phyloP scores from a whole-genome alignment of 495 filamentous ascomycete species.

The Penicillium atrosanguineum region DNA sequence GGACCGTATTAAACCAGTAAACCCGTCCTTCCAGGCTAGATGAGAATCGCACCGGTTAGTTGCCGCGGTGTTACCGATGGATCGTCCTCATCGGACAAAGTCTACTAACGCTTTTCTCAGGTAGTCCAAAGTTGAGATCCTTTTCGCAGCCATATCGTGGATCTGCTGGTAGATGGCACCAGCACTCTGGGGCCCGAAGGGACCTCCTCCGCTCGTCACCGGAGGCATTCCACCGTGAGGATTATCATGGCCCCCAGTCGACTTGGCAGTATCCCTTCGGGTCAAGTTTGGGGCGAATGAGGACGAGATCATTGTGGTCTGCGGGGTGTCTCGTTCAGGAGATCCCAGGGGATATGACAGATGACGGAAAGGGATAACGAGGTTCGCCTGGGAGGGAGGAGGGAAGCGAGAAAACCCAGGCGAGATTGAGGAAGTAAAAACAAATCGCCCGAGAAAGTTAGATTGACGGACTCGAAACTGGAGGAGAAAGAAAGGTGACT shows the following conservation, averaged over 20 bases:
- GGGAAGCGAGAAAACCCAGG: background rate
- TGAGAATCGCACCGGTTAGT: constrained; percentile 1
- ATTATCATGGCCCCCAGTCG: constrained; percentile 30
- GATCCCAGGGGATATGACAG: constrained; percentile 6
- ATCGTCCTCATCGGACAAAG: background rate
- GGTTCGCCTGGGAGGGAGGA: background rate
- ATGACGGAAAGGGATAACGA: constrained; percentile 1
- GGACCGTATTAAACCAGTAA: constrained; percentile 96
- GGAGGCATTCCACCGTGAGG: constrained; percentile 25
- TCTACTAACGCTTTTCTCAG: constrained; percentile 78
- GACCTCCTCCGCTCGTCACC: constrained; percentile 32
- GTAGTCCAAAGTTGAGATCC: constrained; percentile 95
- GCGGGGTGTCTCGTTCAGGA: background rate
- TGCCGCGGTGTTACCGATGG: background rate
- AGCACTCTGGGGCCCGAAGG: constrained; percentile 59
- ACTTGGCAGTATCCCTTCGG: constrained; percentile 41
- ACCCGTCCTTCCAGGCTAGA: constrained; percentile 83
- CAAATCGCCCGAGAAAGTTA: background rate
- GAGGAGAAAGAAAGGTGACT: constrained; percentile 4
- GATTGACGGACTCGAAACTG: background rate
- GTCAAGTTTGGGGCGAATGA: constrained; percentile 34
- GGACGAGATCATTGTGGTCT: constrained; percentile 35
- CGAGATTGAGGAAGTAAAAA: background rate
- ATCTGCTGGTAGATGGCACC: constrained; percentile 76
- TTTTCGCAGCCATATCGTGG: constrained; percentile 82